Conservation (phyloP, 2,329 filamentous ascomycete species). For the Sphaerulina musiva region DNA sequence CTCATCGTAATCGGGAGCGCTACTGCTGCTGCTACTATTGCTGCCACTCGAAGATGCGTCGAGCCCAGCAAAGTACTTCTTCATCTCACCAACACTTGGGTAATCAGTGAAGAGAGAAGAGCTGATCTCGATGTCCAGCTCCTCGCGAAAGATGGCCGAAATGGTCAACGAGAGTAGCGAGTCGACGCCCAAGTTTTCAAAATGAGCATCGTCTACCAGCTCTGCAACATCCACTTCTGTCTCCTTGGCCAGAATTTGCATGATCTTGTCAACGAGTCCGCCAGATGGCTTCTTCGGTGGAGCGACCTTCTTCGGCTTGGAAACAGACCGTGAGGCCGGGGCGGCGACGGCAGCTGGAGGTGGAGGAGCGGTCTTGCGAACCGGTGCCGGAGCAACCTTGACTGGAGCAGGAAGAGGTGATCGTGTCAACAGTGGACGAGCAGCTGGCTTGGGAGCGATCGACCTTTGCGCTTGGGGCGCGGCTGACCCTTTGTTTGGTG, state of each 20-base stretch:
- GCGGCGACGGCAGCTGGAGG: constrained; percentile 24
- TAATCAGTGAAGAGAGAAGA: constrained; percentile 56
- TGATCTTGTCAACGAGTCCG: constrained; percentile 48
- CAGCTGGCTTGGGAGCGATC: constrained; percentile 20
- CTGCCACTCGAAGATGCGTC: constrained; percentile 26
- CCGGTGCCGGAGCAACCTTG: constrained; percentile 20
- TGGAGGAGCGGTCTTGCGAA: constrained; percentile 26
- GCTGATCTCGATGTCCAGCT: constrained; percentile 53
- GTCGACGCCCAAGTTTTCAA: constrained; percentile 57
- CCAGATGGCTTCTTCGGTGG: constrained; percentile 49
- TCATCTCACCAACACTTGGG: constrained; percentile 55
- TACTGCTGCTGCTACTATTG: constrained; percentile 29
- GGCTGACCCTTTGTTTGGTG: constrained; percentile 46
- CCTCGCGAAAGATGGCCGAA: constrained; percentile 56
- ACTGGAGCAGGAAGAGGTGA: constrained; percentile 31
- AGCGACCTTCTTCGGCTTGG: constrained; percentile 48
- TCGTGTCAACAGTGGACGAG: constrained; percentile 30
- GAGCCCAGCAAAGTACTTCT: constrained; percentile 49
- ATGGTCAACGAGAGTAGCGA: constrained; percentile 56
- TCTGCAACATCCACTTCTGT: constrained; percentile 54
- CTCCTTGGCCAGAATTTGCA: constrained; percentile 62
- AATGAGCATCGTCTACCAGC: constrained; percentile 54
- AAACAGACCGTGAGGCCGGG: constrained; percentile 33
- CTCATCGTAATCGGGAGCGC: constrained; percentile 31
- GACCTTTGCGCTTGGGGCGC: constrained; percentile 33